Conservation (phyloP, 2,329 filamentous ascomycete genomes). For the Nannizziopsis arthrosporioides region DNA sequence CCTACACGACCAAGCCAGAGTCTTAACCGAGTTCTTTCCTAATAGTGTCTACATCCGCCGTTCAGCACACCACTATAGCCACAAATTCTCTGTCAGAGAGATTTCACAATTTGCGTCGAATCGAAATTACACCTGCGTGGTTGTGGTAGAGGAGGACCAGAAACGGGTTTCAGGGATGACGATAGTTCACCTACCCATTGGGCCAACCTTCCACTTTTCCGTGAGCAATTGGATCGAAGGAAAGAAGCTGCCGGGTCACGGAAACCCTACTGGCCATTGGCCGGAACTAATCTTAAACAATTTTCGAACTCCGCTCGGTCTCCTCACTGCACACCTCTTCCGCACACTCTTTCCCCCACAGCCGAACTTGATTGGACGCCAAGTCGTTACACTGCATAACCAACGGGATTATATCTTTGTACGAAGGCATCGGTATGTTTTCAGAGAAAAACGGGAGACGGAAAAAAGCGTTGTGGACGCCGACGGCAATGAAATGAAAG, state of each 20-base stretch:
- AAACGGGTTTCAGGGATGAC: conserved; percentile 76
- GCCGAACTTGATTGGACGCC: conserved; percentile 73
- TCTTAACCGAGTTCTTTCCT: conserved; percentile 72
- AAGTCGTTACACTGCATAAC: conserved; percentile 87
- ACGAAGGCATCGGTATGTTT: conserved; percentile 78
- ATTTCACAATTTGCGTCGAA: conserved; percentile 77
- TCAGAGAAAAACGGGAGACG: conserved; percentile 72
- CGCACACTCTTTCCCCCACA: conserved; percentile 64
- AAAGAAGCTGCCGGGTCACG: conserved; percentile 78
- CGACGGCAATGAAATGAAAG: conserved; percentile 72
- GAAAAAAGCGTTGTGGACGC: conserved; percentile 76
- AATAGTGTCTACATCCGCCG: conserved; percentile 71
- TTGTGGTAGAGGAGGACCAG: conserved; percentile 78
- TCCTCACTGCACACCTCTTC: conserved; percentile 78
- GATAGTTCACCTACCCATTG: conserved; percentile 68
- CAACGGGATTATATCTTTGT: conserved; percentile 96
- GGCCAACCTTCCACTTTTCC: conserved; percentile 86
- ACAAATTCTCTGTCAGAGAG: conserved; percentile 87
- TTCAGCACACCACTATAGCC: conserved; percentile 66
- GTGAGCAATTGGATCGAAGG: conserved; percentile 86
- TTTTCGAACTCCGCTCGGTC: conserved; percentile 83
- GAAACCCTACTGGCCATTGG: conserved; percentile 77
- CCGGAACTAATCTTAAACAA: conserved; percentile 86
- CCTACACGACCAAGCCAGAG: conserved; percentile 68
- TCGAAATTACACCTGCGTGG: conserved; percentile 68